Base-by-base conservation (phyloP, 1,139 yeast species). In the Candida albicans region DNA sequence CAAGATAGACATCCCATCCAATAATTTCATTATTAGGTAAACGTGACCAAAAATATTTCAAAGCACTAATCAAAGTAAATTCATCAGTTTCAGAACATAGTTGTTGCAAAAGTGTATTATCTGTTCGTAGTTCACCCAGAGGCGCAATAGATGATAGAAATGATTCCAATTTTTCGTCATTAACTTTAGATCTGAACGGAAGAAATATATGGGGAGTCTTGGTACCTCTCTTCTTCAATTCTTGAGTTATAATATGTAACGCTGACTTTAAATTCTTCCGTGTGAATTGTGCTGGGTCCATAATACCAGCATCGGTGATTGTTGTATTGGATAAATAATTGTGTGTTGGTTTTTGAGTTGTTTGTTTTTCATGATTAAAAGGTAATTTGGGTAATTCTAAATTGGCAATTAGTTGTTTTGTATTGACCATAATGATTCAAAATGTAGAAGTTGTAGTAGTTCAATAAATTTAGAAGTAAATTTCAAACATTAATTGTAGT, bases 21-120 rank as follows among this genome's bases (percentile, higher is more conserved):
- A 90, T 82, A 28, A 89, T 75, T 52, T 91, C 91, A 48, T 81
- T 80, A 45, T 84, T 84, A 2, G 93, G 93, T 27, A 90, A 65
- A 50, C 97, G 68, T 49, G 93, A 79, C 97, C 97, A 90, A 43
- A 90, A 71, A 64, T 86, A 89, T 58, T 87, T 89, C 48, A 89
- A 68, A 3, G 83, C 82, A 47, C 90, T 80, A 40, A 87, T 81
- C 39, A 88, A 67, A 0, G 93, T 85, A 59, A 77, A 81, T 48
- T 79, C 87, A 53, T 84, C 87, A 2, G 82, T 75, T 38, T 64
- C 55, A 39, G 64, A 57, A 11, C 83, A 66, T 1, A 74, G 64
- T 30, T 63, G 58, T 22, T 60, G 56, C 27, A 78, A 59, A 4
- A 59, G 57, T 8, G 61, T 59, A 33, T 66, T 67, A 15, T 72